A percentile compares a stretch with the other conserved stretches of the same genome.
Conservation (phyloP, 2,329 filamentous ascomycete genomes). For the Clathrospora elynae region DNA sequence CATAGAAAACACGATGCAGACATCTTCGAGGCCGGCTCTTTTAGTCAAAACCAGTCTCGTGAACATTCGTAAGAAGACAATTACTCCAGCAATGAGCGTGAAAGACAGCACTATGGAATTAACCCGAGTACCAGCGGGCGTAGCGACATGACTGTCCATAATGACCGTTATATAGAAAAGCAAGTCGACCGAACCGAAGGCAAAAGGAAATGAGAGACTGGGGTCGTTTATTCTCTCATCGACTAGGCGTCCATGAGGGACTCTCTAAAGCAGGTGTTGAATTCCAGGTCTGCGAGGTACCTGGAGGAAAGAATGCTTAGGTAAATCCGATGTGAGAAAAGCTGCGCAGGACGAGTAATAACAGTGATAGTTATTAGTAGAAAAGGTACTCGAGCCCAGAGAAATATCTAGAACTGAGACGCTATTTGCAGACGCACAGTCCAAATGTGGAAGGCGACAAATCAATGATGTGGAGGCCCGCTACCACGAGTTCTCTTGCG, state of each 20-base stretch:
- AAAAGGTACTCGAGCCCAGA: too few relatives aligned
- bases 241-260: too few relatives aligned
- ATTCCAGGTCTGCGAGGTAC: too few relatives aligned
- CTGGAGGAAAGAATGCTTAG: too few relatives aligned
- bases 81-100: conserved; percentile 36
- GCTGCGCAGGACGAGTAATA: too few relatives aligned
- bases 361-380: not conserved
- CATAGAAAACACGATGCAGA: conserved; percentile 40
- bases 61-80: conserved; percentile 41
- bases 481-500: conserved; percentile 23
- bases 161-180: conserved; percentile 3
- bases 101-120: conserved; percentile 40
- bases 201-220: conserved; percentile 4
- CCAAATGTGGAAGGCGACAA: conserved; percentile 22
- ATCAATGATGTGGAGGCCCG: too few relatives aligned
- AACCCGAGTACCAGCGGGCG: conserved; percentile 38
- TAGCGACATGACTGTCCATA: conserved; percentile 19
- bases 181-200: conserved; percentile 10
- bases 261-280: too few relatives aligned
- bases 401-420: conserved; percentile 16
- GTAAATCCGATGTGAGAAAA: too few relatives aligned
- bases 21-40: conserved; percentile 38
- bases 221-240: conserved; percentile 5
- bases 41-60: conserved; percentile 34
- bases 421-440: conserved; percentile 22